Percentiles rank a stretch among this genome's conserved stretches.
These are phyloP conservation scores for Ophiostoma tasmaniense DNA, from an alignment of 2,329 filamentous ascomycete species.

Conservation along the genomic window DNA sequence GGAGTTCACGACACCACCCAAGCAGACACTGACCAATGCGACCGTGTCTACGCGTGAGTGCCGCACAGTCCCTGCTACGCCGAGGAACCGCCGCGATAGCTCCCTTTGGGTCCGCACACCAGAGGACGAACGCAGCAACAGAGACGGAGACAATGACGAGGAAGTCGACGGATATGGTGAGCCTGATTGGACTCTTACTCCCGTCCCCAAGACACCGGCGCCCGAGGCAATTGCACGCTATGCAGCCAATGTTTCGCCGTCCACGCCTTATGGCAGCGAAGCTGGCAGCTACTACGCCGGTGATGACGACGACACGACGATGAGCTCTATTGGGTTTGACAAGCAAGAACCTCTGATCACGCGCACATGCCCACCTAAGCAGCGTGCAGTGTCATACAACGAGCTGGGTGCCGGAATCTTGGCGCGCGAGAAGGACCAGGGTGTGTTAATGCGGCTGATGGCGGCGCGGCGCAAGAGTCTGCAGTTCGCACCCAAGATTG, in stretches of 20 bases:
- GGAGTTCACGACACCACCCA: slow-evolving; percentile 27
- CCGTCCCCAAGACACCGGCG: slow-evolving; percentile 50
- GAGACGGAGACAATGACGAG: slow-evolving; percentile 24
- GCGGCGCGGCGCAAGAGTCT: slow-evolving; percentile 67
- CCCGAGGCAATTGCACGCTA: slow-evolving; percentile 47
- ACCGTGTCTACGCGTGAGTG: slow-evolving; percentile 27
- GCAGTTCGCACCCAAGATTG: slow-evolving; percentile 67
- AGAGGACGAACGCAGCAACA: slow-evolving; percentile 29
- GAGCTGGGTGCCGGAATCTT: slow-evolving; percentile 40
- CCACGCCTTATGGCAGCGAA: slow-evolving; percentile 34
- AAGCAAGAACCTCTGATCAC: slow-evolving; percentile 35
- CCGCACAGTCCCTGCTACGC: slow-evolving; percentile 33
- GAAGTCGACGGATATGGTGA: slow-evolving; percentile 26
- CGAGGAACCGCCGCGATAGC: slow-evolving; percentile 43
- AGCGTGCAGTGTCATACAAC: slow-evolving; percentile 25
- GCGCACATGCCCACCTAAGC: slow-evolving; percentile 49
- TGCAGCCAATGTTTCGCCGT: slow-evolving; percentile 40
- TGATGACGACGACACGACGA: slow-evolving; percentile 27
- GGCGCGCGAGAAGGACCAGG: slow-evolving; percentile 44
- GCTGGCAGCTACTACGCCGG: slow-evolving; percentile 21
- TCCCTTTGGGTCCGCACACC: slow-evolving; percentile 48
- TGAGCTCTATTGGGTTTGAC: slow-evolving; percentile 20
- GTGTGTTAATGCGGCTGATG: slow-evolving; percentile 55
- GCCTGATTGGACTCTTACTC: slow-evolving; percentile 38
- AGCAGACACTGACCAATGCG: slow-evolving; percentile 24